These are phyloP conservation scores for Mayamaea pseudoterrestris DNA, from an alignment of 108 stramenopile genomes.

Conservation along the genomic window DNA sequence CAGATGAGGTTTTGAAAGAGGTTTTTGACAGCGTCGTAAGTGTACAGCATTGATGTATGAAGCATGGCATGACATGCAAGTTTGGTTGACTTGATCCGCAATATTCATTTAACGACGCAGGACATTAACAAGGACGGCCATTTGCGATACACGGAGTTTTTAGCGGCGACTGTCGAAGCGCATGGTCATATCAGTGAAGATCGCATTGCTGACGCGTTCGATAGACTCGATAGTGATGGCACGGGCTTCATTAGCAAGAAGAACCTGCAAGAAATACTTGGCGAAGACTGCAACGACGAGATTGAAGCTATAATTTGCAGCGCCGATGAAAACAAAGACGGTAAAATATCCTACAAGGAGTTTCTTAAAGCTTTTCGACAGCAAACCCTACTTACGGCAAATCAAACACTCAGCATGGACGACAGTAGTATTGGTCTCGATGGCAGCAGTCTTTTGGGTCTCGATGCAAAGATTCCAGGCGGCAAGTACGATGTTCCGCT, in stretches of 20 bases:
- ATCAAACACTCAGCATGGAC: too few relatives aligned
- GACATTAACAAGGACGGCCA: conserved; percentile 70
- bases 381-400: conserved; percentile 8
- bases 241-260: conserved; percentile 64
- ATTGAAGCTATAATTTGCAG: conserved; percentile 13
- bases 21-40: too few relatives aligned
- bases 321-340: conserved; percentile 11
- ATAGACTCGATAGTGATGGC: conserved; percentile 82
- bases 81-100: too few relatives aligned
- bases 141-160: conserved; percentile 84
- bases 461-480: too few relatives aligned
- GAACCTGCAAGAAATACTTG: conserved; percentile 41
- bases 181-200: conserved; percentile 66
- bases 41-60: too few relatives aligned
- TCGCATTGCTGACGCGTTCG: conserved; percentile 84
- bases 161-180: conserved; percentile 82
- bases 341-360: conserved; percentile 12
- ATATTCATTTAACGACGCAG: conserved; percentile 51
- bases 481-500: too few relatives aligned
- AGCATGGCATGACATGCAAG: too few relatives aligned
- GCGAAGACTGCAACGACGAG: conserved; percentile 12
- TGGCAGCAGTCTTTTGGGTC: too few relatives aligned
- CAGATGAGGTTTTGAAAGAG: background rate
- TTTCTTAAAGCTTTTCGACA: conserved; percentile 9
- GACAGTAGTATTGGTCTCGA: too few relatives aligned